Conservation (phyloP, 495 filamentous ascomycete genomes). For the Penicillium cosmopolitanum region DNA sequence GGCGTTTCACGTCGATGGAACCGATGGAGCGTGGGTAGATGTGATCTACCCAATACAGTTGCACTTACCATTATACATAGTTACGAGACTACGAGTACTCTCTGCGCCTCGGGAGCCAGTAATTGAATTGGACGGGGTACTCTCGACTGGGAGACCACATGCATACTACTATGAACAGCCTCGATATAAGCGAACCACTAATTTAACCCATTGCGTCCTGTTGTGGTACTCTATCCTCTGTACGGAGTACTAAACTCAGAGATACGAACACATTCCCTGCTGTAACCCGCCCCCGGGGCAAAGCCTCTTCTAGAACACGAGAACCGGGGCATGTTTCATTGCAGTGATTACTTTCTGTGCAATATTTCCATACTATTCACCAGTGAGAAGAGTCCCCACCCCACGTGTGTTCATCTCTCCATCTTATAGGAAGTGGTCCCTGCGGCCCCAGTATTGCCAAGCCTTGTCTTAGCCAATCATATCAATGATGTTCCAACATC, state of each 20-base stretch:
- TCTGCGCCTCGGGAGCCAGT: too few species aligned
- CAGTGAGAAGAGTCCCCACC: not conserved
- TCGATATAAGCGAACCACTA: too few species aligned
- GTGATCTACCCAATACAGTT: not conserved
- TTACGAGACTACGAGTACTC: too few species aligned
- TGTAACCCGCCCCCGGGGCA: not conserved
- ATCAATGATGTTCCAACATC: not conserved
- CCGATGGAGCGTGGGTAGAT: not conserved
- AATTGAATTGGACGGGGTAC: too few species aligned
- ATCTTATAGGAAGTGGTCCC: conserved; percentile 24
- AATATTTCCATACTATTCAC: too few species aligned
- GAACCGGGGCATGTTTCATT: not conserved
- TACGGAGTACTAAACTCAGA: not conserved
- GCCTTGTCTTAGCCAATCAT: not conserved
- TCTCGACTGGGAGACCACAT: too few species aligned
- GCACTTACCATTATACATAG: not conserved
- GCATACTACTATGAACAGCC: too few species aligned
- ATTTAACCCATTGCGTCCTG: too few species aligned
- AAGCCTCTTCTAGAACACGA: conserved; percentile 10
- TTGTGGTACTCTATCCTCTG: too few species aligned
- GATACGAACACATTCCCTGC: not conserved
- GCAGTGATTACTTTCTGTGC: not conserved
- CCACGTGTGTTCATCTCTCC: conserved; percentile 18
- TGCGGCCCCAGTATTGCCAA: conserved; percentile 19
- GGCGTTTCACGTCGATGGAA: not conserved